A percentile compares a stretch with the other conserved stretches of the same genome.
Conservation (phyloP, 257 asterid genomes). For the Linaria vulgaris region DNA sequence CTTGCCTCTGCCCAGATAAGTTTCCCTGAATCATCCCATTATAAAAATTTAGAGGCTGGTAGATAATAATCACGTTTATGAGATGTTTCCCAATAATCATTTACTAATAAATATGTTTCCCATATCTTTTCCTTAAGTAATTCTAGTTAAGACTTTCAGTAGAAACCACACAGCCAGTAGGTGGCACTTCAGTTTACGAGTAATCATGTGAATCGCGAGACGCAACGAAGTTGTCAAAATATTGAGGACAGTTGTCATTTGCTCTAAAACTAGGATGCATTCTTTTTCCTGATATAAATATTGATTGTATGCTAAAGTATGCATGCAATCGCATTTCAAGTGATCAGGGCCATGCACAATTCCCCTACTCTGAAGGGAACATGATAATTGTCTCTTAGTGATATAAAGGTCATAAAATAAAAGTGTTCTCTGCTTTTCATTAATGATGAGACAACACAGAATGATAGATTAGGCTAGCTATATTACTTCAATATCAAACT, state of each 20-base stretch:
- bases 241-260: no score
- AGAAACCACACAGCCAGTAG: background rate
- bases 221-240: background rate
- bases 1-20: slow-evolving; percentile 79
- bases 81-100: slow-evolving; percentile 14
- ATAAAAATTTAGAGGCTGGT: slow-evolving; percentile 17
- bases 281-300: background rate
- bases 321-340: background rate
- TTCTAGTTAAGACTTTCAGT: background rate
- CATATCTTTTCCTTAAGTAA: background rate
- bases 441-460: background rate
- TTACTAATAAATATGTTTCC: background rate
- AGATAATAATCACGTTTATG: background rate
- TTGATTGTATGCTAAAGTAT: background rate
- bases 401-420: background rate
- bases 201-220: background rate
- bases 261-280: background rate
- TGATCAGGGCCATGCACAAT: background rate
- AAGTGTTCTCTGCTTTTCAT: background rate
- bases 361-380: background rate
- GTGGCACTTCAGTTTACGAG: background rate
- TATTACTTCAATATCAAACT: no score
- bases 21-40: slow-evolving; percentile 56
- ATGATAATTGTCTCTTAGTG: background rate
- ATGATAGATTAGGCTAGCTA: background rate